phyloP scores from a whole-genome alignment of 768 basidiomycete genomes.

The Amanita jacksonii region DNA sequence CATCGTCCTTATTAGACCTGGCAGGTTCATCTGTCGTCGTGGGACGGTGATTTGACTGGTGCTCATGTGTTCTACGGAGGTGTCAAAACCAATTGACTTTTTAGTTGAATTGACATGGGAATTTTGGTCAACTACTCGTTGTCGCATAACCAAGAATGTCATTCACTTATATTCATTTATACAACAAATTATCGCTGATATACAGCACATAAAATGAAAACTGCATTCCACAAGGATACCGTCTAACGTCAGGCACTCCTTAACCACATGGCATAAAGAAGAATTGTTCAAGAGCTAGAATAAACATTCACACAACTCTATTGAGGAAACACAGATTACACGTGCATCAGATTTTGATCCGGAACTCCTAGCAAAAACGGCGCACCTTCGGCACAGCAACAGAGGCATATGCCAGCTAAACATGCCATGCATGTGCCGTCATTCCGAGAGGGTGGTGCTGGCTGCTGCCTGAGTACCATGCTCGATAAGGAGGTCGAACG shows the following conservation, averaged over 20 bases:
- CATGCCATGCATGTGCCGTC: slow-evolving; percentile 47
- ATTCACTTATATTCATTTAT: no score
- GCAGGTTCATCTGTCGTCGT: not conserved
- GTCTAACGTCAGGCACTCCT: not conserved
- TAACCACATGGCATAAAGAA: not conserved
- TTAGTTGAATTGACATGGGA: no score
- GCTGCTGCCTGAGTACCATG: slow-evolving; percentile 13
- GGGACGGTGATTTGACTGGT: slow-evolving; percentile 2
- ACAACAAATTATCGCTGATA: no score
- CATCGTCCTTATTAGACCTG: slow-evolving; percentile 5
- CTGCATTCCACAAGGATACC: not conserved
- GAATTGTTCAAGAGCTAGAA: slow-evolving; percentile 30
- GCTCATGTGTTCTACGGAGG: no score
- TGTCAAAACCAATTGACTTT: no score
- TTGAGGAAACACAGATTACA: not conserved
- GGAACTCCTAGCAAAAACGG: slow-evolving; percentile 10
- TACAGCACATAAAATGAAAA: not conserved
- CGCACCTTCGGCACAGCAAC: slow-evolving; percentile 70
- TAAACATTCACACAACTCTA: slow-evolving; percentile 71
- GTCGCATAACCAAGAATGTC: no score
- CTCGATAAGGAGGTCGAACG: no score
- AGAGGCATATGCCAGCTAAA: slow-evolving; percentile 51
- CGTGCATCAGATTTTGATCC: not conserved
- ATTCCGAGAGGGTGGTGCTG: slow-evolving; percentile 44
- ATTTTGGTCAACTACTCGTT: no score